phyloP scores from a whole-genome alignment of 2,329 filamentous ascomycete genomes.

The Fusarium caatingaense region DNA sequence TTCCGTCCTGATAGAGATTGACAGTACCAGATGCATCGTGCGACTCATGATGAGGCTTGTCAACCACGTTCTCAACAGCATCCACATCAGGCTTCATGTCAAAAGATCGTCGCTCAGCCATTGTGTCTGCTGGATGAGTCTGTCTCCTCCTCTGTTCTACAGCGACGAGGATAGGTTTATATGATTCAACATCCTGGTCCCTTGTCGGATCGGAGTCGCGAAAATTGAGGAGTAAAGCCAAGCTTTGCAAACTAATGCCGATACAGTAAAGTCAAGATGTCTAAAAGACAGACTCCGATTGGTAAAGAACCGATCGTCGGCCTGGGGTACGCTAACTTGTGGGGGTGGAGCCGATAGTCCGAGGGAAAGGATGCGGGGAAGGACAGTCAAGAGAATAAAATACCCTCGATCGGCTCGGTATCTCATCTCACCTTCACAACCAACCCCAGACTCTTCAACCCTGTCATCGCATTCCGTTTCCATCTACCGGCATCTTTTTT shows the following conservation, averaged over 20 bases:
- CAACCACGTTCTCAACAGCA: constrained; percentile 1
- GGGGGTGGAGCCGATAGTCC: constrained; percentile 26
- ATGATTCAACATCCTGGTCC: not conserved
- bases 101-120: constrained; percentile 13
- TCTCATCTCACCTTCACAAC: not conserved
- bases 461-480: not conserved
- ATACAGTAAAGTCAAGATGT: not conserved
- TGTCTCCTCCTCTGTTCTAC: accelerated
- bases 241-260: not conserved
- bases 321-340: not conserved
- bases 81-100: constrained; percentile 9
- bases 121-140: not conserved
- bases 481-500: not conserved
- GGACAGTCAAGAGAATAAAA: constrained; percentile 4
- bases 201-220: constrained; percentile 5
- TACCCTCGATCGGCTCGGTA: constrained; percentile 20
- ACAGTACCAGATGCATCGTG: constrained; percentile 14
- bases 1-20: constrained; percentile 13
- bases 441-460: not conserved
- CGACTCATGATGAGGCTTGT: not conserved
- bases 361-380: constrained; percentile 17
- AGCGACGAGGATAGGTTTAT: not conserved
- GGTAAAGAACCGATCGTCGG: not conserved
- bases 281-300: constrained; percentile 17
- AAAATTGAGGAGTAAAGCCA: not conserved